phyloP scores from a whole-genome alignment of 139 green algal genomes.

The Tetratostichococcus sp. region DNA sequence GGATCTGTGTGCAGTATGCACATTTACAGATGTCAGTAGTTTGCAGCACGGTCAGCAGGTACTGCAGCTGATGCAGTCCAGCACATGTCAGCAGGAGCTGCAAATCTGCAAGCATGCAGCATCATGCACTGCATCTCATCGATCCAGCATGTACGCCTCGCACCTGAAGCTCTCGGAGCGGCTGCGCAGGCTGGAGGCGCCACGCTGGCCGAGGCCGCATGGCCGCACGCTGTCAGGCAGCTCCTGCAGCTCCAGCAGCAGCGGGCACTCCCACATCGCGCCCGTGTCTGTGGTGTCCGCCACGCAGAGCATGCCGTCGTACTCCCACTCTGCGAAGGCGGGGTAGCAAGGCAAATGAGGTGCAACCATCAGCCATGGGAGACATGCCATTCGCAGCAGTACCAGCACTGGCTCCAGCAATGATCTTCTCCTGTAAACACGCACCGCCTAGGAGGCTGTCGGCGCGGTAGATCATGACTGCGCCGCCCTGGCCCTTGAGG shows the following conservation, averaged over 20 bases:
- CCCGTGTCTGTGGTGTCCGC: slow-evolving; percentile 37
- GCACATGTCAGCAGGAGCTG: too few species aligned
- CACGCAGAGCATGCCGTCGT: slow-evolving; percentile 48
- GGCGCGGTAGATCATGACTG: slow-evolving; percentile 53
- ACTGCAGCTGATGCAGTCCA: too few species aligned
- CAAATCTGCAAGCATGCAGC: too few species aligned
- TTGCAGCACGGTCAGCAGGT: too few species aligned
- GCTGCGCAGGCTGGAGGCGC: neutral
- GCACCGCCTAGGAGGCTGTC: slow-evolving; percentile 26
- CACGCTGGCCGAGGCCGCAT: neutral
- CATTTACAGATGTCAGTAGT: too few species aligned
- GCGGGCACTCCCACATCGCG: slow-evolving; percentile 66
- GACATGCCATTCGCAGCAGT: too few species aligned
- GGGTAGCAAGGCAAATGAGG: too few species aligned
- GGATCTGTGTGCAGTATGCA: slow-evolving; percentile 3
- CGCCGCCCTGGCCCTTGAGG: slow-evolving; percentile 62
- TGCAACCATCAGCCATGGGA: too few species aligned
- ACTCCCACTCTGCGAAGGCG: slow-evolving; percentile 42
- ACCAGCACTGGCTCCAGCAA: too few species aligned
- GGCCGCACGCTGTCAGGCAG: neutral
- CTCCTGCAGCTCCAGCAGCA: slow-evolving; percentile 40
- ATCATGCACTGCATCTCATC: too few species aligned
- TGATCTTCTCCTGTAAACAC: neutral
- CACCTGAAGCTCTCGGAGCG: neutral
- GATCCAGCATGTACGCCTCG: too few species aligned